Conservation (phyloP, 2,329 filamentous ascomycete genomes). For the Curvularia lunata region DNA sequence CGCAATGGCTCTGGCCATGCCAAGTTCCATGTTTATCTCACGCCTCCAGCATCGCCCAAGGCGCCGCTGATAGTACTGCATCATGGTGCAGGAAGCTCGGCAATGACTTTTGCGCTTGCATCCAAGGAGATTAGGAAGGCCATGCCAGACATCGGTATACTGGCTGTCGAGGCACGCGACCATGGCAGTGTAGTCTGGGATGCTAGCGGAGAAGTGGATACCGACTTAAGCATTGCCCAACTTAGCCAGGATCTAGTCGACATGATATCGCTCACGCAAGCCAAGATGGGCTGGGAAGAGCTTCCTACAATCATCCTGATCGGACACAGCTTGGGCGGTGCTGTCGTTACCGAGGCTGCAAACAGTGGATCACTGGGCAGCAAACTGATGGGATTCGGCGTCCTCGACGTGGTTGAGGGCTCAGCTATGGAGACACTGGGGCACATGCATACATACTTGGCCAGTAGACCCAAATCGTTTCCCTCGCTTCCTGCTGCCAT, state of each 20-base stretch:
- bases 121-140: slow-evolving; percentile 76
- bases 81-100: slow-evolving; percentile 93
- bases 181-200: slow-evolving; percentile 73
- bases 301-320: slow-evolving; percentile 81
- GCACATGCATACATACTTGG: slow-evolving; percentile 92
- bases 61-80: slow-evolving; percentile 91
- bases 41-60: slow-evolving; percentile 69
- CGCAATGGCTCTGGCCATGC: slow-evolving; percentile 53
- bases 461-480: slow-evolving; percentile 80
- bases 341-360: slow-evolving; percentile 85
- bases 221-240: slow-evolving; percentile 75
- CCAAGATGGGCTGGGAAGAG: slow-evolving; percentile 72
- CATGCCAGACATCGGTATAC: slow-evolving; percentile 79
- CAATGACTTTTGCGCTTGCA: slow-evolving; percentile 86
- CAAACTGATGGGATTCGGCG: slow-evolving; percentile 80
- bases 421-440: slow-evolving; percentile 93
- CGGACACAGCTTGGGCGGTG: slow-evolving; percentile 91
- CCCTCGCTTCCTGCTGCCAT: slow-evolving; percentile 78
- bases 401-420: slow-evolving; percentile 93
- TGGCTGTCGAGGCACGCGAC: slow-evolving; percentile 84
- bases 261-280: slow-evolving; percentile 71
- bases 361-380: slow-evolving; percentile 68
- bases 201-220: slow-evolving; percentile 45
- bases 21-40: slow-evolving; percentile 85
- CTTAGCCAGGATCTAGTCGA: slow-evolving; percentile 74